Conservation (phyloP, 768 basidiomycete species). For the Termitomyces sp. region DNA sequence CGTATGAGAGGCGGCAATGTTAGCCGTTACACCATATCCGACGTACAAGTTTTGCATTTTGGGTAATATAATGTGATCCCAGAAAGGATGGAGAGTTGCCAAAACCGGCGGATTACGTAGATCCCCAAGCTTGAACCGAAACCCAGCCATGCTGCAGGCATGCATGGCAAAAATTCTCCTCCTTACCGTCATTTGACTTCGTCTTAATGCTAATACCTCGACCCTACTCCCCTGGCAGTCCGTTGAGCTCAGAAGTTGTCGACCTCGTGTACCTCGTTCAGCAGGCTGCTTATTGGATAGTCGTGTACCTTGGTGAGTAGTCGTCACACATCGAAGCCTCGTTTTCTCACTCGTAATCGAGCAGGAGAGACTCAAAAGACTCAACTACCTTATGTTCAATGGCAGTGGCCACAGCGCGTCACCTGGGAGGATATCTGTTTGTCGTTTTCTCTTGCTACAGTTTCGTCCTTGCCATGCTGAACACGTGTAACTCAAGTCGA, state of each 20-base stretch:
- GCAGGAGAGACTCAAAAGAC: constrained; percentile 4
- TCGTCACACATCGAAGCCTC: background rate
- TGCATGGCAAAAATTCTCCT: constrained; percentile 5
- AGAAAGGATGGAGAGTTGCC: background rate
- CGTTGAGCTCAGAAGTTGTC: background rate
- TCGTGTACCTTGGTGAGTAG: constrained; percentile 9
- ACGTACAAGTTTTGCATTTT: background rate
- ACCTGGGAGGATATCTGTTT: constrained; percentile 8
- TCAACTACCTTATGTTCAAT: background rate
- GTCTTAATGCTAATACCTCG: constrained; percentile 4
- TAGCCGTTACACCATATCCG: constrained; percentile 45
- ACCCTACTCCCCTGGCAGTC: background rate
- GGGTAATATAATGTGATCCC: background rate
- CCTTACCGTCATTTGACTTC: background rate
- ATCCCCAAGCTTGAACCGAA: background rate
- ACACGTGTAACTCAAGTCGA: constrained; percentile 1
- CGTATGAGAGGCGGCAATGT: constrained; percentile 56
- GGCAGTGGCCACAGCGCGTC: constrained; percentile 5
- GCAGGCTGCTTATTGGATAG: constrained; percentile 9
- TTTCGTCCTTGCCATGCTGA: background rate
- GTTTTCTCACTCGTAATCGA: background rate
- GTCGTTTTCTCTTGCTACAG: background rate
- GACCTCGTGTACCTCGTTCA: constrained; percentile 6
- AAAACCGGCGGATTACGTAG: background rate
- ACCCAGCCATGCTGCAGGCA: constrained; percentile 15